Percentiles rank a stretch among this genome's conserved stretches.
phyloP scores from a whole-genome alignment of 768 basidiomycete species.

The Mycena metata region DNA sequence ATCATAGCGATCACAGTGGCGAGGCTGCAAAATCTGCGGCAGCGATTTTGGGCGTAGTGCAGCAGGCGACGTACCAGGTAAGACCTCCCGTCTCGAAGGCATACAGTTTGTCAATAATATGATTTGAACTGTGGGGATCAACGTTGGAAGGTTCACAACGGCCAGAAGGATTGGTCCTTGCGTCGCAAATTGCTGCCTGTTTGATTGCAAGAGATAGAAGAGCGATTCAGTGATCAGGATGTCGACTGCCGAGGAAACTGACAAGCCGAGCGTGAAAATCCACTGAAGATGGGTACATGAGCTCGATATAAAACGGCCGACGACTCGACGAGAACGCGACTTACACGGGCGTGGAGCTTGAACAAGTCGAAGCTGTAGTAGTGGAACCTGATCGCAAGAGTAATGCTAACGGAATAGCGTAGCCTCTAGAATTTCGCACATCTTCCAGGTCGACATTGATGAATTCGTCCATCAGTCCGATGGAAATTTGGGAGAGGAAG shows the following conservation, averaged over 20 bases:
- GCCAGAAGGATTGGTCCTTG: constrained; percentile 36
- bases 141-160: background rate
- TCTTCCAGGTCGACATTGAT: constrained; percentile 27
- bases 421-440: constrained; percentile 9
- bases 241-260: constrained; percentile 63
- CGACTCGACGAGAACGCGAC: constrained; percentile 17
- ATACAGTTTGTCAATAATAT: constrained; percentile 61
- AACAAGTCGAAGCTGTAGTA: constrained; percentile 47
- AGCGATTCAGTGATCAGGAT: constrained; percentile 62
- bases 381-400: constrained; percentile 38
- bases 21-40: constrained; percentile 36
- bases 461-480: background rate
- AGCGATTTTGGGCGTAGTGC: background rate
- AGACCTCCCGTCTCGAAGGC: constrained; percentile 66
- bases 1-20: constrained; percentile 53
- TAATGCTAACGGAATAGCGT: background rate
- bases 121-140: constrained; percentile 53
- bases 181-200: constrained; percentile 55
- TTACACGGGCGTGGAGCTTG: constrained; percentile 40
- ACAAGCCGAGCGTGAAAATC: constrained; percentile 67
- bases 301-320: background rate
- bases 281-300: constrained; percentile 50
- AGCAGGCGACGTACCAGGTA: constrained; percentile 53
- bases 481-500: background rate
- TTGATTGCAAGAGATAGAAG: constrained; percentile 57